Evolutionary conservation across 2,329 filamentous ascomycete species (phyloP), one percentile per base, ranked within the genome.

Genomic region (Hymenoscyphus repandus): DNA sequence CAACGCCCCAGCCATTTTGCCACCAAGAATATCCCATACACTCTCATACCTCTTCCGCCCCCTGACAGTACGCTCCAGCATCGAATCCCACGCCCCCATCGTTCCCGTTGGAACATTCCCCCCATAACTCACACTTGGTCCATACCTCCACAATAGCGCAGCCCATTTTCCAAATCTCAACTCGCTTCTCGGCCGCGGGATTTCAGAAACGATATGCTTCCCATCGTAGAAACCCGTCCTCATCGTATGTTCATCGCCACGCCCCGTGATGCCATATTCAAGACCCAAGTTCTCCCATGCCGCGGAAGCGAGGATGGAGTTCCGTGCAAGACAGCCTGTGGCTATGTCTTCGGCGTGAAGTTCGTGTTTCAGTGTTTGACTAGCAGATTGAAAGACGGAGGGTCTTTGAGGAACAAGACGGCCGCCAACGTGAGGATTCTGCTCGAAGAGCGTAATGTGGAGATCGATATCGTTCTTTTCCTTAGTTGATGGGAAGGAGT

Each of bases 31-130:
- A 17, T 42, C 45, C 31, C 45, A 41, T 2, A 45, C 9, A 18
- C 27, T 36, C 2, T 13, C 17, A 20, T 45, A 48, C n/a, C 7
- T 2, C 2, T 41, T 42, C 10, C 6, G 7, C n/a, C 12, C 18
- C 11, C 17, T 10, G n/a, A 43, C 18, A 39, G 18, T n/a, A 41
- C 12, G 20, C 7, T 34, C 17, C 13, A 50, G 34, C 32, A 50
- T 38, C 6, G 11, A n/a, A 3, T 22, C 27, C 13, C 45, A 56
- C 11, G 17, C 58, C 59, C 58, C 62, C 63, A 67, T 61, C 1
- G 43, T 49, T 5, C 43, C 49, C 17, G 17, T 36, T 10, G 49
- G 52, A 7, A 55, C 20, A 2, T 33, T n/a, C 5, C 34, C 15
- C 2, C 46, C 51, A 17, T 39, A 33, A 32, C 32, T 41, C 12